Conservation (phyloP, 2,329 filamentous ascomycete species). For the Aureobasidium namibiae region DNA sequence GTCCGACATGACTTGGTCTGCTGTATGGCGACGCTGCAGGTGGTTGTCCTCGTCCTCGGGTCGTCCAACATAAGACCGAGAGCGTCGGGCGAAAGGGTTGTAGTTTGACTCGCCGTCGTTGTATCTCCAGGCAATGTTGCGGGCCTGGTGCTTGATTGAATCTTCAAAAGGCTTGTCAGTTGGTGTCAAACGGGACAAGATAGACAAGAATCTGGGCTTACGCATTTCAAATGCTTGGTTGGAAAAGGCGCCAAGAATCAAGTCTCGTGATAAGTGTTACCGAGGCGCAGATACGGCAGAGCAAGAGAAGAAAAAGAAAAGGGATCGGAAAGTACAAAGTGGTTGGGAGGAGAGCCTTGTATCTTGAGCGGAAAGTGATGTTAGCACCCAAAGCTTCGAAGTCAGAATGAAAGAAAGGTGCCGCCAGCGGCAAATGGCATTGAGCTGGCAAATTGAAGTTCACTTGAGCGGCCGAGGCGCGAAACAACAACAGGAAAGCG, state of each 20-base stretch:
- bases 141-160: slow-evolving; percentile 15
- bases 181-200: neutral
- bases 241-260: slow-evolving; percentile 2
- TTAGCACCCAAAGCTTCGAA: neutral
- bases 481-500: neutral
- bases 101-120: slow-evolving; percentile 15
- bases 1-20: slow-evolving; percentile 12
- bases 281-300: slow-evolving; percentile 6
- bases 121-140: slow-evolving; percentile 16
- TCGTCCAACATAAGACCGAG: slow-evolving; percentile 2
- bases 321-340: neutral
- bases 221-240: slow-evolving; percentile 12
- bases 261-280: neutral
- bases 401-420: neutral
- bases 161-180: slow-evolving; percentile 14
- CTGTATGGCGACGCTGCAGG: slow-evolving; percentile 8
- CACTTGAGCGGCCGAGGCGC: neutral
- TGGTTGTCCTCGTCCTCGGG: slow-evolving; percentile 9
- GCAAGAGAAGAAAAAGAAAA: slow-evolving; percentile 9
- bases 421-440: neutral
- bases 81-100: slow-evolving; percentile 16
- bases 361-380: neutral
- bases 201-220: slow-evolving; percentile 10
- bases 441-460: neutral
- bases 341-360: neutral